Evolutionary conservation across 306 rosid genomes (phyloP).

Genomic region (Macrotyloma uniflorum): DNA sequence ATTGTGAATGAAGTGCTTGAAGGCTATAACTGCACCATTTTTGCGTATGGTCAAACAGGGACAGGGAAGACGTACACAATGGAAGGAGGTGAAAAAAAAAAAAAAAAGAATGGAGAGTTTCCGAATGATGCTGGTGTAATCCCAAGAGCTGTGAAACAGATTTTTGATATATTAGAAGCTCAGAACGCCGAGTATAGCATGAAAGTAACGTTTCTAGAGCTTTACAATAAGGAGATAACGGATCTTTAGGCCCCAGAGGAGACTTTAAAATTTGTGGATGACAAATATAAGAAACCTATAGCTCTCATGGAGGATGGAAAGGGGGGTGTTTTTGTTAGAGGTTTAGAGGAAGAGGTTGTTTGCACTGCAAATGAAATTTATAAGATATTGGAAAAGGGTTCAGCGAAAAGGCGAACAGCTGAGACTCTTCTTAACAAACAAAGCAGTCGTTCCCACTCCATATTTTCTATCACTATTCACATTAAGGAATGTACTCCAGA

Average conservation of each 20-base stretch:
- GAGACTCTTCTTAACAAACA: conserved; percentile 99
- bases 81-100: conserved; percentile 99
- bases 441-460: conserved; percentile 98
- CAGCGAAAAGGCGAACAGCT: conserved; percentile 98
- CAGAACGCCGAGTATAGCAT: conserved; percentile 95
- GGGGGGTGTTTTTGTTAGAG: conserved; percentile 97
- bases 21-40: conserved; percentile 97
- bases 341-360: conserved; percentile 99
- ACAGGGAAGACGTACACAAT: conserved; percentile 99
- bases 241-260: conserved; percentile 96
- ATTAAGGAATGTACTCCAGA: conserved; percentile 98
- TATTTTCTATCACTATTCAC: conserved; percentile 98
- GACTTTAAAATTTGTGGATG: conserved; percentile 80
- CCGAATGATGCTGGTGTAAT: conserved; percentile 98
- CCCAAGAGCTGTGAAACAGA: conserved; percentile 95
- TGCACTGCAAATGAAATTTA: conserved; percentile 97
- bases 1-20: conserved; percentile 97
- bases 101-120: conserved; percentile 99
- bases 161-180: conserved; percentile 93
- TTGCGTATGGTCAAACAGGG: conserved; percentile 98
- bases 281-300: conserved; percentile 92
- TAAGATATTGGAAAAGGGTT: conserved; percentile 96
- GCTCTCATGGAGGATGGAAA: conserved; percentile 99
- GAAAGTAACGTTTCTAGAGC: conserved; percentile 98
- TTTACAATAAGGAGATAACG: conserved; percentile 92